Conservation (phyloP, 495 filamentous ascomycete species). For the Trichoderma asperelloides region DNA sequence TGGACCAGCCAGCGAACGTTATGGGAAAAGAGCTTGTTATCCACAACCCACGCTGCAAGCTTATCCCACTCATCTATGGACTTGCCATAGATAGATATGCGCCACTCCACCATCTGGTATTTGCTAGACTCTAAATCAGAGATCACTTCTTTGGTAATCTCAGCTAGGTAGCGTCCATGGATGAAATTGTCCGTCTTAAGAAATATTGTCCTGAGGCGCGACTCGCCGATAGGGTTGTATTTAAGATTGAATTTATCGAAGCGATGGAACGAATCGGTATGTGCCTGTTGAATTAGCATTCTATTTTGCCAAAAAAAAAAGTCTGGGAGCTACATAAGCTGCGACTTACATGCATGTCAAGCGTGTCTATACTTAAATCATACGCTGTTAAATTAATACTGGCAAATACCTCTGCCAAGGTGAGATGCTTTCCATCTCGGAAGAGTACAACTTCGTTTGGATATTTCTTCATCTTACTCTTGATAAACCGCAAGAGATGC, state of each 20-base stretch:
- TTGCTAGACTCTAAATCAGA: constrained; percentile 97
- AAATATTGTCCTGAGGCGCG: constrained; percentile 89
- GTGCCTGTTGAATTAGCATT: constrained; percentile 51
- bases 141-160: constrained; percentile 97
- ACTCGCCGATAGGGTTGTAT: constrained; percentile 96
- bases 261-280: constrained; percentile 95
- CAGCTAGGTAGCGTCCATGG: constrained; percentile 87
- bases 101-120: constrained; percentile 99
- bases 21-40: constrained; percentile 95
- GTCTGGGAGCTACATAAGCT: not conserved
- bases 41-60: constrained; percentile 91
- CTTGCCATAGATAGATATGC: constrained; percentile 92
- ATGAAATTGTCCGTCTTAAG: constrained; percentile 98
- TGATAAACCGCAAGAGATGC: constrained; percentile 94
- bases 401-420: constrained; percentile 86
- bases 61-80: constrained; percentile 95
- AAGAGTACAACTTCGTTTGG: constrained; percentile 93
- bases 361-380: constrained; percentile 94
- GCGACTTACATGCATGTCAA: constrained; percentile 87
- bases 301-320: not conserved
- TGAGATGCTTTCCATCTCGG: constrained; percentile 87
- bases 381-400: constrained; percentile 96
- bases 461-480: constrained; percentile 97
- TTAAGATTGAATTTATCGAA: constrained; percentile 99
- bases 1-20: constrained; percentile 98